These are phyloP conservation scores for Luvunga scandens DNA, from an alignment of 345 rosid species.

Conservation along the genomic window DNA sequence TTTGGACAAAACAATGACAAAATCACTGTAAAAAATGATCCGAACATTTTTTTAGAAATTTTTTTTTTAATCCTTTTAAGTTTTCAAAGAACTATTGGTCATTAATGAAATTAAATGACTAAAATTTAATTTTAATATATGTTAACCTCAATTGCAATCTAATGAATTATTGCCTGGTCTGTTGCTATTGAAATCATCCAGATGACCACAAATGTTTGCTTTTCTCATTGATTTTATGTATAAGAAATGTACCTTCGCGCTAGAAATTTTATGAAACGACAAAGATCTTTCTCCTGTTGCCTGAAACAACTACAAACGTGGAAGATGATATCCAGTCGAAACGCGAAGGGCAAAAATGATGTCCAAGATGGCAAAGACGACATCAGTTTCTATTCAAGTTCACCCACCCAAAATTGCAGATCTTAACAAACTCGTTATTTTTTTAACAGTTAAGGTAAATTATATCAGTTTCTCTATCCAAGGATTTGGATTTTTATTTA, in stretches of 20 bases:
- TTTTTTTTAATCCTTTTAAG: too few species aligned
- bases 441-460: not conserved
- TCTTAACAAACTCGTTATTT: not conserved
- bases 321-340: not conserved
- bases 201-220: not conserved
- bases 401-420: not conserved
- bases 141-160: not conserved
- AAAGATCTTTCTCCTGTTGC: not conserved
- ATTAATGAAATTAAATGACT: too few species aligned
- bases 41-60: rapidly evolving
- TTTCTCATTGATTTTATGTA: not conserved
- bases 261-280: not conserved
- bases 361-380: not conserved
- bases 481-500: too few species aligned
- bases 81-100: too few species aligned
- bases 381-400: not conserved
- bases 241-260: not conserved
- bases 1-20: too few species aligned
- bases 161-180: not conserved
- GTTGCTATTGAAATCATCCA: not conserved
- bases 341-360: not conserved
- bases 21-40: too few species aligned
- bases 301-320: not conserved
- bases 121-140: too few species aligned
- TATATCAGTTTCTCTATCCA: not conserved